Evolutionary conservation across 129 eudicot species (phyloP).

Genomic region (carrot (Daucus carota)): DNA sequence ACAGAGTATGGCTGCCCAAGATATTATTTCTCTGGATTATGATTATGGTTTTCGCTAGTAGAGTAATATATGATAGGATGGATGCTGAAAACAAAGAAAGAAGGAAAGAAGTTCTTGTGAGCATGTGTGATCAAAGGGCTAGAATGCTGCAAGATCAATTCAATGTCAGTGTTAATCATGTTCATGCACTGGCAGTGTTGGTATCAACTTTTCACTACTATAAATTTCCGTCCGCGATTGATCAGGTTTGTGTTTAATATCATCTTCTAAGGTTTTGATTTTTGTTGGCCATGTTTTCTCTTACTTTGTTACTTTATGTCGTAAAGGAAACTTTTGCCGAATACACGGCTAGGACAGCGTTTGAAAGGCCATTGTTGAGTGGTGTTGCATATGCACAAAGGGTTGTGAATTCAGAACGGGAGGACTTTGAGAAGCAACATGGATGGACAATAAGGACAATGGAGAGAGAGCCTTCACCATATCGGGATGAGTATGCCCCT

Average conservation of each 20-base stretch:
- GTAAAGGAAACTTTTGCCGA: constrained; percentile 87
- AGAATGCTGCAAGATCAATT: constrained; percentile 92
- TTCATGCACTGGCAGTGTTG: constrained; percentile 82
- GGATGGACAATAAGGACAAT: constrained; percentile 81
- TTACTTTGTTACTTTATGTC: neutral
- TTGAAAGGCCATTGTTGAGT: constrained; percentile 79
- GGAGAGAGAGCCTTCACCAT: constrained; percentile 75
- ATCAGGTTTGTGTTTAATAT: constrained; percentile 44
- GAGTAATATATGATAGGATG: constrained; percentile 27
- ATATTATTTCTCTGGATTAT: constrained; percentile 37
- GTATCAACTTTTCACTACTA: constrained; percentile 74
- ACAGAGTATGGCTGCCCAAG: constrained; percentile 31
- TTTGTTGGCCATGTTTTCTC: too few relatives aligned
- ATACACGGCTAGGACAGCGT: constrained; percentile 82
- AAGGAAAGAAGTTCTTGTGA: constrained; percentile 63
- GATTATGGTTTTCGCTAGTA: constrained; percentile 23
- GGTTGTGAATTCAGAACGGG: constrained; percentile 56
- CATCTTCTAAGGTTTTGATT: neutral
- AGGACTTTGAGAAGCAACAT: constrained; percentile 63
- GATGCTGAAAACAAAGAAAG: constrained; percentile 53
- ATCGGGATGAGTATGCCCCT: constrained; percentile 76
- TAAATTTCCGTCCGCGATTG: constrained; percentile 77
- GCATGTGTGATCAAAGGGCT: constrained; percentile 89
- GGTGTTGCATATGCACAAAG: constrained; percentile 81
- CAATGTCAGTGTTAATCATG: constrained; percentile 81